These are phyloP conservation scores for Dendrocalamus sinicus DNA, from an alignment of 176 grass and related monocot species.

Conservation along the genomic window DNA sequence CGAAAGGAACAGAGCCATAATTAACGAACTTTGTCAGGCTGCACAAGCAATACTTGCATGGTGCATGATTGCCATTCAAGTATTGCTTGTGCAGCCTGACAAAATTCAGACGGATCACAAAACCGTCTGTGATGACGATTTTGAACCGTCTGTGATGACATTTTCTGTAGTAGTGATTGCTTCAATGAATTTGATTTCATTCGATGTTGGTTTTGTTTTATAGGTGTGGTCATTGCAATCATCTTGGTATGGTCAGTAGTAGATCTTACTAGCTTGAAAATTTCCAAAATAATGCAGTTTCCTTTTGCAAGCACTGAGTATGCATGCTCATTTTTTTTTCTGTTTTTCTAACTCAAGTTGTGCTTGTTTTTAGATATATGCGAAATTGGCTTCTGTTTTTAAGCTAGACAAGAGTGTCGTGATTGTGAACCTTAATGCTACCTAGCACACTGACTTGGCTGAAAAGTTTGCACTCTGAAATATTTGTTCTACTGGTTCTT, in stretches of 20 bases:
- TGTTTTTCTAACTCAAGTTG: slow-evolving; percentile 40
- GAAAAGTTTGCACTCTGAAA: slow-evolving; percentile 69
- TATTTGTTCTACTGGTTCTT: background rate
- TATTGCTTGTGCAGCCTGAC: too few relatives aligned
- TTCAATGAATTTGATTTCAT: slow-evolving; percentile 32
- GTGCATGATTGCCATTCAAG: too few relatives aligned
- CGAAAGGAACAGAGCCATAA: too few relatives aligned
- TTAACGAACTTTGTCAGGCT: too few relatives aligned
- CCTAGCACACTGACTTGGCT: slow-evolving; percentile 79
- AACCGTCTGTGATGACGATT: too few relatives aligned
- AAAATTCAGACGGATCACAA: too few relatives aligned
- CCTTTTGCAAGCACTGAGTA: background rate
- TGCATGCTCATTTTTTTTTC: background rate
- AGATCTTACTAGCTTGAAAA: slow-evolving; percentile 27
- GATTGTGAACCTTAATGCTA: slow-evolving; percentile 93
- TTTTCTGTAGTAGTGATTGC: background rate
- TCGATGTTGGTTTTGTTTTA: slow-evolving; percentile 34
- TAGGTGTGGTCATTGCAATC: slow-evolving; percentile 97
- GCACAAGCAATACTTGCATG: too few relatives aligned
- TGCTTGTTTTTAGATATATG: slow-evolving; percentile 68
- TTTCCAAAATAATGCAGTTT: background rate
- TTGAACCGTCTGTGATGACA: too few relatives aligned
- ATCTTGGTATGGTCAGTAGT: slow-evolving; percentile 87
- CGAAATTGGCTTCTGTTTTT: slow-evolving; percentile 77
- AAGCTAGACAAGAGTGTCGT: slow-evolving; percentile 74